Base-by-base conservation (phyloP, 1,139 yeast species). In the Debaryomyces nepalensis region DNA sequence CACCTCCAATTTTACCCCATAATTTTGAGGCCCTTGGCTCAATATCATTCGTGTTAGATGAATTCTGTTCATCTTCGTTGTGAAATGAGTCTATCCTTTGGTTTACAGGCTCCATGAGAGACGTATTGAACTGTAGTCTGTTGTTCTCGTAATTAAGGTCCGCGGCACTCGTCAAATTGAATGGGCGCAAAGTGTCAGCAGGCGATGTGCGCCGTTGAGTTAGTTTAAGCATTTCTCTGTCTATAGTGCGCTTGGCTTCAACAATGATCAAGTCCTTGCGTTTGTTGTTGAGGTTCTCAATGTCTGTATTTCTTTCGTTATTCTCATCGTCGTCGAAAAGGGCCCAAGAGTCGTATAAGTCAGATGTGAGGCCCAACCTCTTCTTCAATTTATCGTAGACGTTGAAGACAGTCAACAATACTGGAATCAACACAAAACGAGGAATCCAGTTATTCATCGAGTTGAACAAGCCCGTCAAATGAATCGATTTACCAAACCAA, bases 371-470 rank as follows among this genome's bases (percentile, higher is more conserved):
- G 9, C 79, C 82, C 15, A 71, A 45, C 39, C 59, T 73, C 47
- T 70, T 71, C 63, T 80, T 82, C 14, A 86, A 52, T 46, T 70
- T 75, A 46, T 84, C 93, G 60, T 84, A 87, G n/a, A 85, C 70
- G 54, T 84, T 81, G 59, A 87, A 85, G 11, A 75, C 53, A 0
- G 91, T 80, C 43, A 87, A 63, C 0, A 76, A 49, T 14, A 87
- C 77, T 0, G 96, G 96, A 10, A 88, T 64, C 12, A 88, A 53
- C 12, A 87, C 73, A 29, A 88, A 69, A 50, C 95, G 68, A 1
- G 96, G 96, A 9, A 87, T 65, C 76, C 89, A 75, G 54, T 82
- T 82, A 58, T 87, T 87, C 63, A 87, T 75, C 51, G 81, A 73
- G 45, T 81, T 81, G 51, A 93, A 91, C 27, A 87, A 69, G 4